Conservation (phyloP, 2,329 filamentous ascomycete genomes). For the Diaporthe eres region DNA sequence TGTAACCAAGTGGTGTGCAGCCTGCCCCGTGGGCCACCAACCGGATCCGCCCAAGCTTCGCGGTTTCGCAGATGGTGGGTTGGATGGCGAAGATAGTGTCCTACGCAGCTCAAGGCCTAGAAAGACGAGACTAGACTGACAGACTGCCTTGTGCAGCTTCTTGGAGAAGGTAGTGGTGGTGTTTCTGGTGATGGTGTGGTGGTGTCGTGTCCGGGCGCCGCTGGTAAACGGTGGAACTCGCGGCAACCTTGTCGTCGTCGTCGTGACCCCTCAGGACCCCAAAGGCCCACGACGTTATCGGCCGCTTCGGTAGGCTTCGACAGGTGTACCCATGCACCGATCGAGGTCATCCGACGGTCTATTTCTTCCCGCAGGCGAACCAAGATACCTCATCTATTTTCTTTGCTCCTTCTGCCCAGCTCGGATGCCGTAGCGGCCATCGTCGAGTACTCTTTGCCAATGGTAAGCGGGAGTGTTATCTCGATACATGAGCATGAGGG, state of each 20-base stretch:
- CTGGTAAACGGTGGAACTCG: constrained; percentile 20
- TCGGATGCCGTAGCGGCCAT: not conserved
- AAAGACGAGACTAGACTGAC: constrained; percentile 11
- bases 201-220: constrained; percentile 1
- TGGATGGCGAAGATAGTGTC: constrained; percentile 12
- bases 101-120: not conserved
- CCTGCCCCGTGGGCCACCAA: constrained; percentile 31
- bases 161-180: not conserved
- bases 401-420: constrained; percentile 1
- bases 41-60: constrained; percentile 18
- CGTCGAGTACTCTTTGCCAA: constrained; percentile 9
- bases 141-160: not conserved
- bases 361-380: not conserved
- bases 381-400: not conserved
- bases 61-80: constrained; percentile 21
- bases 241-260: constrained; percentile 31
- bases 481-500: not conserved
- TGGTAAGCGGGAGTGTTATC: constrained; percentile 24
- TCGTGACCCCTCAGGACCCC: not conserved
- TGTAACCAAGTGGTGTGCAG: constrained; percentile 34
- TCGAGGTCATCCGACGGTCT: constrained; percentile 31
- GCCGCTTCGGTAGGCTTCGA: constrained; percentile 14
- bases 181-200: constrained; percentile 28
- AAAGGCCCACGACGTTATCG: constrained; percentile 17
- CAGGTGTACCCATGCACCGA: constrained; percentile 27